phyloP scores from a whole-genome alignment of 768 basidiomycete species.

The Leccinum disarticulatum region DNA sequence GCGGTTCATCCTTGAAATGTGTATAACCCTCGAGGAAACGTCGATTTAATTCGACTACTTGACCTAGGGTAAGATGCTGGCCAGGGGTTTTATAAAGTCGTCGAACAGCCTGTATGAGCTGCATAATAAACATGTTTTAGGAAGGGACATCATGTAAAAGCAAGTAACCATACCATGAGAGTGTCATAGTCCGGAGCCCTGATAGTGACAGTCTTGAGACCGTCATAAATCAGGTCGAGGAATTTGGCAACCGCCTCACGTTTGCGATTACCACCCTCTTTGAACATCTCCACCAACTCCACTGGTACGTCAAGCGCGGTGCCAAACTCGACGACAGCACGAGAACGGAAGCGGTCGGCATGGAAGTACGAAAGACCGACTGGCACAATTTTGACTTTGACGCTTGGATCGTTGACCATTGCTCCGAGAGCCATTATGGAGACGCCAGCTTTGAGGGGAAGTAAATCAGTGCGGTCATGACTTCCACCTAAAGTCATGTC shows the following conservation, averaged over 20 bases:
- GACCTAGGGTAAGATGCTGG: slow-evolving; percentile 89
- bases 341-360: slow-evolving; percentile 86
- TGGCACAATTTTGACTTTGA: slow-evolving; percentile 91
- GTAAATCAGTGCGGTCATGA: slow-evolving; percentile 94
- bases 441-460: slow-evolving; percentile 96
- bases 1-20: slow-evolving; percentile 90
- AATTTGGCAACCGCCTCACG: slow-evolving; percentile 88
- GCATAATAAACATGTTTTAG: slow-evolving; percentile 6
- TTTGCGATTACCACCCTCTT: slow-evolving; percentile 83
- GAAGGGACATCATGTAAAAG: background rate
- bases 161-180: slow-evolving; percentile 71
- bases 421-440: slow-evolving; percentile 98
- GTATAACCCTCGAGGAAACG: slow-evolving; percentile 91
- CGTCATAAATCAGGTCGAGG: slow-evolving; percentile 89
- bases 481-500: slow-evolving; percentile 73
- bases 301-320: slow-evolving; percentile 87
- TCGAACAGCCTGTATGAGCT: slow-evolving; percentile 96
- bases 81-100: slow-evolving; percentile 93
- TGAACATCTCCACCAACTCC: slow-evolving; percentile 88
- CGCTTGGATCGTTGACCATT: slow-evolving; percentile 85
- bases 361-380: slow-evolving; percentile 77
- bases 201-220: slow-evolving; percentile 92
- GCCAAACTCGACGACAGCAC: slow-evolving; percentile 97
- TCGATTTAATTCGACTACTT: slow-evolving; percentile 93
- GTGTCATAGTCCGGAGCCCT: slow-evolving; percentile 97